phyloP scores from a whole-genome alignment of 2,329 filamentous ascomycete species.

The Hypoxylon sp. region DNA sequence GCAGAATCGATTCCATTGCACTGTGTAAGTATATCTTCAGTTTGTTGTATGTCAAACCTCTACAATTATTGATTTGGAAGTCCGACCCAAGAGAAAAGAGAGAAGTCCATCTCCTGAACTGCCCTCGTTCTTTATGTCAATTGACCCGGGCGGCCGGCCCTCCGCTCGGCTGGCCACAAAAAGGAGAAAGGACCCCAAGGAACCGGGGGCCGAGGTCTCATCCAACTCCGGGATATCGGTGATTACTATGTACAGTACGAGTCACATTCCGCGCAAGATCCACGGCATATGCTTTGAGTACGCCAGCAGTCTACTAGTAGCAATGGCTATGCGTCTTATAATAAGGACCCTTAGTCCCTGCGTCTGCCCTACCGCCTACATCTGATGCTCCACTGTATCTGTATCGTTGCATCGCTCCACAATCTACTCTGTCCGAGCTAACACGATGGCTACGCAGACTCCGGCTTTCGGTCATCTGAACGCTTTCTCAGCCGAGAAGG shows the following conservation, averaged over 20 bases:
- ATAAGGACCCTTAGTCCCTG: slow-evolving; percentile 20
- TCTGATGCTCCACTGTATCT: slow-evolving; percentile 17
- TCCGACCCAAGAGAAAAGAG: slow-evolving; percentile 1
- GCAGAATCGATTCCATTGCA: slow-evolving; percentile 1
- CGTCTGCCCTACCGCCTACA: slow-evolving; percentile 3
- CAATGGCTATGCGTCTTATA: slow-evolving; percentile 17
- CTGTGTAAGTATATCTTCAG: slow-evolving; percentile 32
- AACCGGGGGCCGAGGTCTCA: slow-evolving; percentile 38
- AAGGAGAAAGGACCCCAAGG: background rate
- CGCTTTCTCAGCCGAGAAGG: slow-evolving; percentile 15
- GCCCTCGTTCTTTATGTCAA: slow-evolving; percentile 4
- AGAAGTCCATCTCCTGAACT: slow-evolving; percentile 13
- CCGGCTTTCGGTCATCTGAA: slow-evolving; percentile 31
- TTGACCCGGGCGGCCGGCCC: slow-evolving; percentile 22
- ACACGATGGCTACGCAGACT: slow-evolving; percentile 47
- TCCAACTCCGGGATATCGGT: slow-evolving; percentile 33
- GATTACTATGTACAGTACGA: slow-evolving; percentile 30
- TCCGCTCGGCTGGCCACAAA: slow-evolving; percentile 26
- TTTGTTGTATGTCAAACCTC: background rate
- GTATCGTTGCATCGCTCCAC: slow-evolving; percentile 10
- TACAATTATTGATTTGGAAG: background rate
- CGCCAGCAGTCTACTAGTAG: slow-evolving; percentile 1
- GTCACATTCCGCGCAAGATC: slow-evolving; percentile 22
- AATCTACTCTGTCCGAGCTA: slow-evolving; percentile 24
- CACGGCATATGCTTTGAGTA: slow-evolving; percentile 13